Evolutionary conservation across 305 asterid genomes (phyloP), one percentile per base, ranked within the genome.

Genomic region (Solanum hybrid): DNA sequence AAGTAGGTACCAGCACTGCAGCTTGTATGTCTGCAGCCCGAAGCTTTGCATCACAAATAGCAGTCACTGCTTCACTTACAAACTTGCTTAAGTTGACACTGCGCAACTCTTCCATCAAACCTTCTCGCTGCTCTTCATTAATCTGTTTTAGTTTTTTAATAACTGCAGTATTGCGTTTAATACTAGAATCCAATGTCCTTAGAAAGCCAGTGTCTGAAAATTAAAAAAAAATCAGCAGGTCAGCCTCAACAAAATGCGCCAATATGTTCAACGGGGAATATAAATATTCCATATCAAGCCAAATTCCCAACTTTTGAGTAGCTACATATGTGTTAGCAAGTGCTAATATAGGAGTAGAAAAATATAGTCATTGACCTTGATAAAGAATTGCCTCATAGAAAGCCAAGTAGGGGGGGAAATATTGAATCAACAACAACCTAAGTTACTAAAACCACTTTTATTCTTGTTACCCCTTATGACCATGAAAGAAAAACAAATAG

Each of bases 161-260:
- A 87, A 98, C 99, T 91, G 99, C 97, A 29, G 99, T 98, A 92
- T 98, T 98, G 91, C 99, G 98, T 92, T 92, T 98, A 90, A 98
- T 98, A 94, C 99, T 98, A 91, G 99, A 97, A 91, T 98, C 99
- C 95, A 98, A 82, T 56, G 99, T 98, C 94, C 99, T 94, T 64
- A 98, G 98, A 89, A 97, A 96, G 69, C 97, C 95, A 5, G 96
- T 69, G 91, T 98, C 99, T 98, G 96, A 85, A 92, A 93, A 60
- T 32, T 2, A 0, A 17, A 60, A 89, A 91, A 69, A 6, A 90
- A 82, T 81, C 46, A 86, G 60, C 29, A 56, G 87, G 56, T 88
- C 42, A 88, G 51, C 88, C n/a, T 85, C 88, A 31, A 56, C 46
- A 85, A 85, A 85, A 36, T 85, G 76, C 10, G 26, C 88, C 20